phyloP scores from a whole-genome alignment of 176 grass and related monocot genomes.

The Olyra latifolia region DNA sequence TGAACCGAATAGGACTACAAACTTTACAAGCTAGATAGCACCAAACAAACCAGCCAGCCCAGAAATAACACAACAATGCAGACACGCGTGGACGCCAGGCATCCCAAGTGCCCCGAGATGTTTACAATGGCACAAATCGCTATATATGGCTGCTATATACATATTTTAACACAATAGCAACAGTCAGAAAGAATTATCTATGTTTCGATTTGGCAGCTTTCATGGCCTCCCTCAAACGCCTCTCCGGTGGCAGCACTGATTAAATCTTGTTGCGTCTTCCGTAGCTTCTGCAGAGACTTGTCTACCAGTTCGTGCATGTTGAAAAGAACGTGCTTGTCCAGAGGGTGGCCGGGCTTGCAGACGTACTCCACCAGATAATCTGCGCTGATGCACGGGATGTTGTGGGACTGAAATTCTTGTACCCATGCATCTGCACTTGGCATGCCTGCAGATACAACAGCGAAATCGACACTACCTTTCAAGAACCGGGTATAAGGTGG shows the following conservation, averaged over 20 bases:
- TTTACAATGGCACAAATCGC: background rate
- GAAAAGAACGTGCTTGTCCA: conserved; percentile 77
- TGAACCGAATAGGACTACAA: too few species aligned
- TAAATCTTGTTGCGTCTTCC: conserved; percentile 26
- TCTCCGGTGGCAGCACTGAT: background rate
- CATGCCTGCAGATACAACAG: conserved; percentile 54
- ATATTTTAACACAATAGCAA: too few species aligned
- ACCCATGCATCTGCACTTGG: conserved; percentile 59
- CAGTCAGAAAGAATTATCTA: too few species aligned
- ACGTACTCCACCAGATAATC: conserved; percentile 93
- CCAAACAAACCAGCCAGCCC: too few species aligned
- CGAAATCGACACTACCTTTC: conserved; percentile 53
- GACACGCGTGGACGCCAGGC: background rate
- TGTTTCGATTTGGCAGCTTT: too few species aligned
- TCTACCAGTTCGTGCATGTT: conserved; percentile 69
- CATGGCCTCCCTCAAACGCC: background rate
- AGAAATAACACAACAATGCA: too few species aligned
- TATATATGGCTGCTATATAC: background rate
- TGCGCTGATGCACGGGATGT: conserved; percentile 71
- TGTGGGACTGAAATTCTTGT: conserved; percentile 61
- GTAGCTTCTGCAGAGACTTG: conserved; percentile 59
- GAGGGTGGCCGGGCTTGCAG: conserved; percentile 72
- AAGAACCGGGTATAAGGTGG: conserved; percentile 81
- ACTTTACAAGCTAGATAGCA: too few species aligned
- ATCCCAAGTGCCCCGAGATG: background rate